Percentiles rank a stretch among this genome's conserved stretches.
phyloP scores from a whole-genome alignment of 371 early-diverging fungal genomes.

The Rhizopus arrhizus region DNA sequence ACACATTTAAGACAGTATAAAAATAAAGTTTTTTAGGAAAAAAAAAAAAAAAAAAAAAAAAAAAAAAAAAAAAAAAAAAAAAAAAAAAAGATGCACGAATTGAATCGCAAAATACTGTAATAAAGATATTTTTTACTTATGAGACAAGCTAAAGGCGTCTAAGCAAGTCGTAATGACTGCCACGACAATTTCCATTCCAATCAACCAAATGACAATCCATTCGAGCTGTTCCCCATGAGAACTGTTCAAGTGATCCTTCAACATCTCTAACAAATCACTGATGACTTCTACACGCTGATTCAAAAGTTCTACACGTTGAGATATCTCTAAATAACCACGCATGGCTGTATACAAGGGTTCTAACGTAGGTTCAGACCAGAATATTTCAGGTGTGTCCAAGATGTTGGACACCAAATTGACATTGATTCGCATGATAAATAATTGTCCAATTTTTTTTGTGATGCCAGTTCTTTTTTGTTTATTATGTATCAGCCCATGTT shows the following conservation, averaged over 20 bases:
- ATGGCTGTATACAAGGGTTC: slow-evolving; percentile 76
- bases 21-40: background rate
- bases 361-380: slow-evolving; percentile 79
- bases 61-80: too few relatives aligned
- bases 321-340: slow-evolving; percentile 76
- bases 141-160: slow-evolving; percentile 64
- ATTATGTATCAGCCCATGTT: background rate
- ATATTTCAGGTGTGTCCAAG: slow-evolving; percentile 82
- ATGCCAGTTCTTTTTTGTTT: slow-evolving; percentile 56
- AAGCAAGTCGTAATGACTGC: slow-evolving; percentile 79
- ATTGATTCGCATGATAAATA: slow-evolving; percentile 82
- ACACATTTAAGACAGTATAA: too few relatives aligned
- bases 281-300: slow-evolving; percentile 63
- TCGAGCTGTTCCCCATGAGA: slow-evolving; percentile 73
- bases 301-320: slow-evolving; percentile 65
- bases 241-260: slow-evolving; percentile 75
- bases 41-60: too few relatives aligned
- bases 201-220: slow-evolving; percentile 80
- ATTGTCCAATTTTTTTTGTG: slow-evolving; percentile 61
- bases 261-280: slow-evolving; percentile 80
- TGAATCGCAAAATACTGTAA: background rate
- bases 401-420: slow-evolving; percentile 82
- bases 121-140: slow-evolving; percentile 39
- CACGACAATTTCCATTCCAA: slow-evolving; percentile 80
- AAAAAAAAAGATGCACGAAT: too few relatives aligned